Conservation (phyloP, 257 asterid species). For the Echites panduratus region DNA sequence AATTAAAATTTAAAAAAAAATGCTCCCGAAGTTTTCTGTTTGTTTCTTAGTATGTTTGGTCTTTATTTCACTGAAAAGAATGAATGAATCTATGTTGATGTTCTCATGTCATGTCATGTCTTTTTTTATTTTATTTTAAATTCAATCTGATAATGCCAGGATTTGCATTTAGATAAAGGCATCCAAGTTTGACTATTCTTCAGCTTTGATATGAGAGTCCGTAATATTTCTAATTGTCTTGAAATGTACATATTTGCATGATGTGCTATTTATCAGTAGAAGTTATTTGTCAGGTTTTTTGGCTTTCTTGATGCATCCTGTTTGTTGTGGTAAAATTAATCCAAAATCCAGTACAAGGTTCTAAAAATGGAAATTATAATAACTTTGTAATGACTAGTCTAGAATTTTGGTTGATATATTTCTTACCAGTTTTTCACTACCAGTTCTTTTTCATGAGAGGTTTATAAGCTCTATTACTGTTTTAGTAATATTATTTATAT, state of each 20-base stretch:
- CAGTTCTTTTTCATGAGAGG: not conserved
- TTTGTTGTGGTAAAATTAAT: not conserved
- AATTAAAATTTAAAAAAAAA: not conserved
- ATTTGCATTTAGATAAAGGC: not conserved
- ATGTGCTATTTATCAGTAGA: not conserved
- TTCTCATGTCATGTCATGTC: not conserved
- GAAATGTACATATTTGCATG: not conserved
- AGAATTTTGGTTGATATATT: not conserved
- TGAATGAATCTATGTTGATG: not conserved
- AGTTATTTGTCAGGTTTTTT: not conserved
- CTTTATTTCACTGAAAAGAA: not conserved
- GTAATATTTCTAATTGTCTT: not conserved
- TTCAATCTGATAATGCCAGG: not conserved
- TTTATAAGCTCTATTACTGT: slow-evolving; percentile 1
- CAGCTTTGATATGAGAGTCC: not conserved
- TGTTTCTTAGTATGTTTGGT: not conserved
- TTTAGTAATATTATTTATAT: slow-evolving; percentile 13
- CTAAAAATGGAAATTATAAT: not conserved
- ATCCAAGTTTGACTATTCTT: not conserved
- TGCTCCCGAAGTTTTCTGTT: not conserved
- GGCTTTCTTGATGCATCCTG: not conserved
- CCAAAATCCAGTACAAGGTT: not conserved
- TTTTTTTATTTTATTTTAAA: not conserved
- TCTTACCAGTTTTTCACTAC: not conserved
- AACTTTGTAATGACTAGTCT: not conserved